These are phyloP conservation scores for Hypoxylon cercidicola DNA, from an alignment of 495 filamentous ascomycete species.

Conservation along the genomic window DNA sequence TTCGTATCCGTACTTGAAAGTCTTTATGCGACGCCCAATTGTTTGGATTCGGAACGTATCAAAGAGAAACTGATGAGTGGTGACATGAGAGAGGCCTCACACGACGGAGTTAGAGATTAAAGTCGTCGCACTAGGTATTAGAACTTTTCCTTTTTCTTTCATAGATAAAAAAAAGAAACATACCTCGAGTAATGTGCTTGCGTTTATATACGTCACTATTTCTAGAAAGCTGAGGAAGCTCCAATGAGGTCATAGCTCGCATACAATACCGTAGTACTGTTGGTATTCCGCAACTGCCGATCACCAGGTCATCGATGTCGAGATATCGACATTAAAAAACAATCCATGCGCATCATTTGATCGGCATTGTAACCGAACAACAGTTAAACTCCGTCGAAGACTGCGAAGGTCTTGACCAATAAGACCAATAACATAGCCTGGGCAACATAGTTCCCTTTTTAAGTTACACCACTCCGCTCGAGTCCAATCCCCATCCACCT, in stretches of 20 bases:
- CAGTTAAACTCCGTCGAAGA: background rate
- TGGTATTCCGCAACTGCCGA: constrained; percentile 36
- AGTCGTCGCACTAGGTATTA: background rate
- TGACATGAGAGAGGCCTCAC: background rate
- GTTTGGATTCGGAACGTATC: no score
- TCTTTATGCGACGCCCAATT: background rate
- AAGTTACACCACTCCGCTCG: constrained; percentile 11
- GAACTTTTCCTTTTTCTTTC: background rate
- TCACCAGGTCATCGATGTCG: constrained; percentile 33
- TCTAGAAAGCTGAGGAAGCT: constrained; percentile 21
- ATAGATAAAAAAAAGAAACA: background rate
- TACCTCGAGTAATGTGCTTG: background rate
- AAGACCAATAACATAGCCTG: constrained; percentile 8
- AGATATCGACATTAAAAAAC: constrained; percentile 8
- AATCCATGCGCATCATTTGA: constrained; percentile 34
- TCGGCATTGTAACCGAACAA: constrained; percentile 26
- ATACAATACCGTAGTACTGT: background rate
- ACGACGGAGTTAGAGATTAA: no score
- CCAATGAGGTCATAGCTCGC: constrained; percentile 41
- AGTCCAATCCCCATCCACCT: constrained; percentile 25
- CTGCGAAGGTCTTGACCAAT: constrained; percentile 12
- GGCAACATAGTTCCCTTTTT: constrained; percentile 12
- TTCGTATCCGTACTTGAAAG: background rate
- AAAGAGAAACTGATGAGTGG: background rate
- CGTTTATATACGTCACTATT: constrained; percentile 29